A percentile compares a stretch with the other conserved stretches of the same genome.
Evolutionary conservation across 148 eudicot genomes (phyloP).

Genomic region (Oxyria digyna): DNA sequence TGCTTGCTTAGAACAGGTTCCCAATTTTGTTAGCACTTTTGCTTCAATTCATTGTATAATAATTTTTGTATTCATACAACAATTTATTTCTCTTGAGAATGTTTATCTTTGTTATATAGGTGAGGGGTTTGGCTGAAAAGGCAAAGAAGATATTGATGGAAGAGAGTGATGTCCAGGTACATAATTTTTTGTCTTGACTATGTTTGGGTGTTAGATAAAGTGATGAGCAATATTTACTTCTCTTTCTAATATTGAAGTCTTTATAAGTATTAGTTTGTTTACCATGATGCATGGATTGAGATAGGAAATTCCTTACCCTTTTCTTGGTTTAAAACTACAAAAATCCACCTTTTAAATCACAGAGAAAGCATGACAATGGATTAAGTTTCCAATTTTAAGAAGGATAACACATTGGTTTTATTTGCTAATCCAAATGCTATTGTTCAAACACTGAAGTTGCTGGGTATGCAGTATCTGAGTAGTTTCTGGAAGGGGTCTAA

Average conservation of each 20-base stretch:
- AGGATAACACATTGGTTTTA: neutral
- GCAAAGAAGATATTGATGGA: constrained; percentile 90
- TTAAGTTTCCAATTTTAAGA: neutral
- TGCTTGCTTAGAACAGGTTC: neutral
- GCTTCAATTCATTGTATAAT: neutral
- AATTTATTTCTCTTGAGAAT: neutral
- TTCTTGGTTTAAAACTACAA: neutral
- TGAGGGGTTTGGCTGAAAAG: constrained; percentile 62
- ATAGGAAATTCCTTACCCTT: neutral
- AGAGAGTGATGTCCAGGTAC: constrained; percentile 96
- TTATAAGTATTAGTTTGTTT: too few species aligned
- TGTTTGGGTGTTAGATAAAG: neutral
- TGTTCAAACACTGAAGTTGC: neutral
- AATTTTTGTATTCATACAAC: neutral
- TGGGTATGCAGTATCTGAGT: too few species aligned
- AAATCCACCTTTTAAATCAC: neutral
- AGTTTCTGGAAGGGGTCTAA: too few species aligned
- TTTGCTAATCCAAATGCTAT: neutral
- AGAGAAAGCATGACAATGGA: neutral
- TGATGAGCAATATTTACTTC: neutral
- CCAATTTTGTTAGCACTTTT: neutral
- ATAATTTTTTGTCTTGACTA: neutral
- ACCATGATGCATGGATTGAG: neutral
- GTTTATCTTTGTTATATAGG: constrained; percentile 27
- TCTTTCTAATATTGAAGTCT: neutral